Base-by-base conservation (phyloP, 257 asterid genomes). In the Solanum neorickii region DNA sequence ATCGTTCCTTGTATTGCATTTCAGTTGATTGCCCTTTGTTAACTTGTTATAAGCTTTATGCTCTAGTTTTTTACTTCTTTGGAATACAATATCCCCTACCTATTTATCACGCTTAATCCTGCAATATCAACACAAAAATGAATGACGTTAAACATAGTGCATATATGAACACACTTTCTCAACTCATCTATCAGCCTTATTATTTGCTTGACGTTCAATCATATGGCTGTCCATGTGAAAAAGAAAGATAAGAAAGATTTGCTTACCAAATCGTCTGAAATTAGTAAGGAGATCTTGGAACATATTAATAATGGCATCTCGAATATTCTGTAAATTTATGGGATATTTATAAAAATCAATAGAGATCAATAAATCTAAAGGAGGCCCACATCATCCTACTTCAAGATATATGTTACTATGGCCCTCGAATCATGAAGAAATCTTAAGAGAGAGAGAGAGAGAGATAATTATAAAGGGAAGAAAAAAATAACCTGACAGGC, bases 221-320 rank as follows among this genome's bases (percentile, higher is more conserved):
- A 14, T 29, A 68, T 33, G 3, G 14, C 4, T 9, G 14, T 18
- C 44, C 78, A 33, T 33, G n/a, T 72, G n/a, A 20, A 18, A 8
- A 2, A n/a, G 7, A 20, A 21, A 85, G 8, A 68, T 41, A 25
- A 46, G 49, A 66, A 25, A 35, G 49, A 29, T 70, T 78, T 46
- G 13, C 82, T 75, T 88, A 96, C 98, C 98, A 59, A 92, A 96
- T 59, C 93, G 83, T 82, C 91, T 86, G 44, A 94, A 92, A 90
- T 94, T 95, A 60, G 91, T 88, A 13, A 94, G 94, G 76, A 95
- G 97, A 87, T 96, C 98, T 60, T 90, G 92, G 91, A 96, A 95
- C 98, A 95, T 92, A 90, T 93, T 93, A 84, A 56, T 88, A 39
- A 91, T 31, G 83, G 23, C 23, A 21, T 52, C 62, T 52, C 23